These are phyloP conservation scores for Heliamphora pulchella DNA, from an alignment of 179 eudicot species.

Conservation along the genomic window DNA sequence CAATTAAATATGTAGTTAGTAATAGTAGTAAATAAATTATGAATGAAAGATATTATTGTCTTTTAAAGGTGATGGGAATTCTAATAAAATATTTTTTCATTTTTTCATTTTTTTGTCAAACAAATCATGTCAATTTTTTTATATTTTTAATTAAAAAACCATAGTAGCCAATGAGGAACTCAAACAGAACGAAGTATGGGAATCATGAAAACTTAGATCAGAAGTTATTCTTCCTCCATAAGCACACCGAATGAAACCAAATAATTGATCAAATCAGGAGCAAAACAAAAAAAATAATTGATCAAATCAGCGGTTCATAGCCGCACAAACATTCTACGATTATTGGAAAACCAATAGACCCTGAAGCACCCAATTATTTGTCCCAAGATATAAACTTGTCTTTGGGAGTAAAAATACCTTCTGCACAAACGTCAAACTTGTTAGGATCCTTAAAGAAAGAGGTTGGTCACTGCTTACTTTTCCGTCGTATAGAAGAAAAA, in stretches of 20 bases:
- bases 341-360: neutral
- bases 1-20: too few species aligned
- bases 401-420: constrained; percentile 13
- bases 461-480: constrained; percentile 28
- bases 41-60: too few species aligned
- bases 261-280: neutral
- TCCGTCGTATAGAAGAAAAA: neutral
- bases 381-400: neutral
- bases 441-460: constrained; percentile 24
- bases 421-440: constrained; percentile 19
- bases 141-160: too few species aligned
- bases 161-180: too few species aligned
- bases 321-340: neutral
- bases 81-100: too few species aligned
- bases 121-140: too few species aligned
- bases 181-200: neutral
- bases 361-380: neutral
- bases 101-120: too few species aligned
- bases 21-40: too few species aligned
- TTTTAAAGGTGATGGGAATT: too few species aligned
- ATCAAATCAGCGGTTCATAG: neutral
- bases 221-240: neutral
- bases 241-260: neutral
- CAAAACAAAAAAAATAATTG: neutral
- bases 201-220: constrained; percentile 2